These are phyloP conservation scores for Astrothelium macrocarpum DNA, from an alignment of 495 filamentous ascomycete species.

Conservation along the genomic window DNA sequence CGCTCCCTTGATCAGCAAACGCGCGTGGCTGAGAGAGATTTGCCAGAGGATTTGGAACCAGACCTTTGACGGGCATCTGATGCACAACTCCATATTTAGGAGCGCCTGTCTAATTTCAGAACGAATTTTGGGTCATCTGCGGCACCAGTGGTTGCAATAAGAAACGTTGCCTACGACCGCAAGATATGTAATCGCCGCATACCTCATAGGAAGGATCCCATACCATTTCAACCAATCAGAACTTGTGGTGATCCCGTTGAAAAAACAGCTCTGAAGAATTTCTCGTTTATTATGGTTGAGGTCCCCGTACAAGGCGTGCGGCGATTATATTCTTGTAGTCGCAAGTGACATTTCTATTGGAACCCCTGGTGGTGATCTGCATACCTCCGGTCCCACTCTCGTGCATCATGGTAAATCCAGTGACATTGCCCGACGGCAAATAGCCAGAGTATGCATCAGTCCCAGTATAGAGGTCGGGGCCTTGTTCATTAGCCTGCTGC, in stretches of 20 bases:
- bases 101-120: conserved; percentile 35
- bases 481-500: background rate
- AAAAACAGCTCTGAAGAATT: too few relatives aligned
- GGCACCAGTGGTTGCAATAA: too few relatives aligned
- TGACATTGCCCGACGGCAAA: conserved; percentile 48
- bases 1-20: conserved; percentile 41
- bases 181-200: too few relatives aligned
- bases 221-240: too few relatives aligned
- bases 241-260: too few relatives aligned
- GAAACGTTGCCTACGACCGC: too few relatives aligned
- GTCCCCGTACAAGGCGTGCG: too few relatives aligned
- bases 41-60: conserved; percentile 46
- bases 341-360: too few relatives aligned
- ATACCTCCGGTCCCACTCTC: conserved; percentile 60
- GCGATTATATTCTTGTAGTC: too few relatives aligned
- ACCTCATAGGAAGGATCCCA: too few relatives aligned
- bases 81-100: conserved; percentile 66
- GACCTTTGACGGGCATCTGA: conserved; percentile 51
- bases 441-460: conserved; percentile 59
- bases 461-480: conserved; percentile 47
- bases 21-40: conserved; percentile 45
- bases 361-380: too few relatives aligned
- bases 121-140: background rate
- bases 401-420: conserved; percentile 64
- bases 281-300: too few relatives aligned